Evolutionary conservation across 2,329 filamentous ascomycete species (phyloP).

Genomic region (Neurospora sp.): DNA sequence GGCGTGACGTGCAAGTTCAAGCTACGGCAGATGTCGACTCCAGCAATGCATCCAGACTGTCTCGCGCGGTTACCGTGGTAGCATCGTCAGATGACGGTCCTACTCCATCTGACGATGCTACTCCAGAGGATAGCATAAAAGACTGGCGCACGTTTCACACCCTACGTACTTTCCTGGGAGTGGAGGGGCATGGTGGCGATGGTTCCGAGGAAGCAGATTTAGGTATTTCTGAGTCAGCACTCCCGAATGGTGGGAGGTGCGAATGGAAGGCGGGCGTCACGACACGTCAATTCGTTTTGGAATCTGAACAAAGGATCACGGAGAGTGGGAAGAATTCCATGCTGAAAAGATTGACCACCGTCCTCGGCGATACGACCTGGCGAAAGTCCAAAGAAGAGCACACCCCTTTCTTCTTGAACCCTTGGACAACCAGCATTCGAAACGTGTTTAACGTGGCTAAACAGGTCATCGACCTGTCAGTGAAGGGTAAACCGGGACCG

Average conservation of each 20-base stretch:
- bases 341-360: background rate
- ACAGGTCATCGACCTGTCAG: background rate
- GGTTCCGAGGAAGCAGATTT: background rate
- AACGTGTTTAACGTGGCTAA: background rate
- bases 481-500: background rate
- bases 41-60: background rate
- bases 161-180: background rate
- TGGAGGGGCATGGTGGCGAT: background rate
- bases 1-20: background rate
- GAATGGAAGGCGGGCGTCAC: background rate
- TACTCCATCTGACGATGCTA: background rate
- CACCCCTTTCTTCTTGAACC: background rate
- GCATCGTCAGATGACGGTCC: background rate
- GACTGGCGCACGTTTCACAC: background rate
- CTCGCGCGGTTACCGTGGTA: background rate
- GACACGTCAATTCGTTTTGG: background rate
- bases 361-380: background rate
- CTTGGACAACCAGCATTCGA: background rate
- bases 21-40: background rate
- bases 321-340: background rate
- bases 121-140: background rate
- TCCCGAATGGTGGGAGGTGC: background rate
- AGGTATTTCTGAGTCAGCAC: background rate
- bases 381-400: background rate
- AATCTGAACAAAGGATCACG: background rate